A percentile compares a stretch with the other conserved stretches of the same genome.
Conservation (phyloP, 1,284 basidiomycete genomes). For the Chiua sp. region DNA sequence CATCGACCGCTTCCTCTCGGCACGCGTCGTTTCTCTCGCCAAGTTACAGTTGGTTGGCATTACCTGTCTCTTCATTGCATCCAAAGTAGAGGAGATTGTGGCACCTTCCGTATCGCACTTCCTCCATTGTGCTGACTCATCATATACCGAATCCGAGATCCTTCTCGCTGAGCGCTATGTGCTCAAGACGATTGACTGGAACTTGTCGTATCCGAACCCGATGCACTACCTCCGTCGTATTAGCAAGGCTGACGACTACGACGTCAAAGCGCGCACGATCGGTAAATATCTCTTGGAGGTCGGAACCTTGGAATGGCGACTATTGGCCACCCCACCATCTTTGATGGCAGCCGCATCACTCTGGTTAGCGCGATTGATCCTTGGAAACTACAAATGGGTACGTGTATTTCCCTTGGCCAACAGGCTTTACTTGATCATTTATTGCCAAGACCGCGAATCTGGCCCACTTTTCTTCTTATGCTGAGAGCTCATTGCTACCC, state of each 20-base stretch:
- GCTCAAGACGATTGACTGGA: slow-evolving; percentile 91
- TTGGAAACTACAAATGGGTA: slow-evolving; percentile 90
- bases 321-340: slow-evolving; percentile 85
- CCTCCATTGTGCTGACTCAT: slow-evolving; percentile 87
- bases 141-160: slow-evolving; percentile 89
- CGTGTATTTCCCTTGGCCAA: slow-evolving; percentile 30
- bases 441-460: slow-evolving; percentile 76
- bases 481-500: slow-evolving; percentile 83
- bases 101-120: slow-evolving; percentile 91
- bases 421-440: neutral
- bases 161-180: slow-evolving; percentile 95
- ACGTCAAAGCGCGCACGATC: slow-evolving; percentile 89
- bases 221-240: slow-evolving; percentile 92
- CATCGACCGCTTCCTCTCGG: slow-evolving; percentile 95
- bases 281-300: slow-evolving; percentile 97
- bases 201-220: slow-evolving; percentile 92
- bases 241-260: slow-evolving; percentile 97
- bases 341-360: slow-evolving; percentile 88
- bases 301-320: slow-evolving; percentile 84
- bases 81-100: slow-evolving; percentile 97
- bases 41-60: slow-evolving; percentile 97
- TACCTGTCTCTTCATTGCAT: slow-evolving; percentile 92
- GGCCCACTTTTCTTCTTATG: slow-evolving; percentile 92
- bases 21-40: slow-evolving; percentile 87
- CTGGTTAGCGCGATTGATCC: slow-evolving; percentile 89